These are phyloP conservation scores for Borovskyia barvae DNA, from an alignment of 208 protist species.

Conservation along the genomic window DNA sequence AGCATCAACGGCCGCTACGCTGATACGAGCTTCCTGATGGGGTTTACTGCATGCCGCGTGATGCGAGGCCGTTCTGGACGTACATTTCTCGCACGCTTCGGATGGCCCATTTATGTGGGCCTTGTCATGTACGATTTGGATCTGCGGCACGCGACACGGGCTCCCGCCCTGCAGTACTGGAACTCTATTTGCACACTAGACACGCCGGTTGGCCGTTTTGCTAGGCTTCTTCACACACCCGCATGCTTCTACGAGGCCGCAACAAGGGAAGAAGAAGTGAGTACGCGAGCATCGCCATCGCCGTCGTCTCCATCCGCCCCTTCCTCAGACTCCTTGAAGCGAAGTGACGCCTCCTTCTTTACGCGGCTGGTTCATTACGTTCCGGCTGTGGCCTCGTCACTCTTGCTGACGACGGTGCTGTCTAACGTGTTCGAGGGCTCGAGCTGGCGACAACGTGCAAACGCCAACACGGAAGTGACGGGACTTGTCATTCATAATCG, in stretches of 20 bases:
- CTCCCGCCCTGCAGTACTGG: slow-evolving; percentile 69
- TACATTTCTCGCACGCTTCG: slow-evolving; percentile 38
- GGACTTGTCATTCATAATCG: slow-evolving; percentile 60
- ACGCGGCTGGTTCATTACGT: not conserved
- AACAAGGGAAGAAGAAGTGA: not conserved
- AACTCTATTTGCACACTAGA: slow-evolving; percentile 66
- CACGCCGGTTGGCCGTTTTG: slow-evolving; percentile 51
- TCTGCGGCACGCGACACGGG: slow-evolving; percentile 44
- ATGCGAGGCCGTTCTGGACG: slow-evolving; percentile 32
- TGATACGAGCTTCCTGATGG: slow-evolving; percentile 65
- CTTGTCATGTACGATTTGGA: slow-evolving; percentile 71
- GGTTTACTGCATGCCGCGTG: slow-evolving; percentile 40
- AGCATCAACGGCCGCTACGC: slow-evolving; percentile 78
- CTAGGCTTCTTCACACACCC: slow-evolving; percentile 53
- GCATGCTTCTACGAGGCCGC: slow-evolving; percentile 56
- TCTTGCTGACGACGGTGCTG: slow-evolving; percentile 41
- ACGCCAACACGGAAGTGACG: slow-evolving; percentile 28
- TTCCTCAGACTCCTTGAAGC: not conserved
- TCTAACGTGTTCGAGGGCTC: slow-evolving; percentile 46
- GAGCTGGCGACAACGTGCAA: slow-evolving; percentile 32
- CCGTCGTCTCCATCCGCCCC: not conserved
- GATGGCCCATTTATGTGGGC: slow-evolving; percentile 57
- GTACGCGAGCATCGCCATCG: not conserved
- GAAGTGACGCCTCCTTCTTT: not conserved
- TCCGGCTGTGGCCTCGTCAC: slow-evolving; percentile 21